A percentile compares a stretch with the other conserved stretches of the same genome.
These are phyloP conservation scores for Astrothelium macrocarpum DNA, from an alignment of 495 filamentous ascomycete species.

Conservation along the genomic window DNA sequence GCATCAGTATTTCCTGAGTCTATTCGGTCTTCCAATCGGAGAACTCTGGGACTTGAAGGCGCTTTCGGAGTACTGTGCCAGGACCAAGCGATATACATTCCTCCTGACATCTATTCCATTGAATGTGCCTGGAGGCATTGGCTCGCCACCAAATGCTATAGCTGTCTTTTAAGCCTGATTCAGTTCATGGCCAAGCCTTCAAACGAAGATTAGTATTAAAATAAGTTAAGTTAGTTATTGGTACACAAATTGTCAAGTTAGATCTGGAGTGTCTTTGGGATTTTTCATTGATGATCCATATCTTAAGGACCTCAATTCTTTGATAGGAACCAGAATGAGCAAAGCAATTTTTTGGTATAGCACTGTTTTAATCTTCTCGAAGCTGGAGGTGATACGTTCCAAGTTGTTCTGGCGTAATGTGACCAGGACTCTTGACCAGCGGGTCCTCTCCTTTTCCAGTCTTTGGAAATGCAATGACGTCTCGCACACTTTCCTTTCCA, in stretches of 20 bases:
- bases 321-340: not conserved
- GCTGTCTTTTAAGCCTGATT: conserved; percentile 23
- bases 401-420: conserved; percentile 53
- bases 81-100: conserved; percentile 24
- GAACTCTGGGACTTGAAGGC: conserved; percentile 54
- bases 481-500: conserved; percentile 62
- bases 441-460: conserved; percentile 75
- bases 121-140: conserved; percentile 25
- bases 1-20: conserved; percentile 35
- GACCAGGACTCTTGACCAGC: conserved; percentile 64
- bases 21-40: conserved; percentile 46
- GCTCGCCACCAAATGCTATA: conserved; percentile 28
- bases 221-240: no score
- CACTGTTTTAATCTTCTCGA: conserved; percentile 16
- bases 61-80: conserved; percentile 41
- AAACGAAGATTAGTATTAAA: not conserved
- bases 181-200: not conserved
- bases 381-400: conserved; percentile 59
- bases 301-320: not conserved
- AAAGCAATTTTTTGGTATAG: not conserved
- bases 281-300: not conserved
- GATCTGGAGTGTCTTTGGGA: not conserved
- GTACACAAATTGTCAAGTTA: no score
- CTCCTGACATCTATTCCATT: conserved; percentile 23
- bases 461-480: conserved; percentile 97